A percentile compares a stretch with the other conserved stretches of the same genome.
Conservation (phyloP, 2,329 filamentous ascomycete genomes). For the Metarhizium rileyi region DNA sequence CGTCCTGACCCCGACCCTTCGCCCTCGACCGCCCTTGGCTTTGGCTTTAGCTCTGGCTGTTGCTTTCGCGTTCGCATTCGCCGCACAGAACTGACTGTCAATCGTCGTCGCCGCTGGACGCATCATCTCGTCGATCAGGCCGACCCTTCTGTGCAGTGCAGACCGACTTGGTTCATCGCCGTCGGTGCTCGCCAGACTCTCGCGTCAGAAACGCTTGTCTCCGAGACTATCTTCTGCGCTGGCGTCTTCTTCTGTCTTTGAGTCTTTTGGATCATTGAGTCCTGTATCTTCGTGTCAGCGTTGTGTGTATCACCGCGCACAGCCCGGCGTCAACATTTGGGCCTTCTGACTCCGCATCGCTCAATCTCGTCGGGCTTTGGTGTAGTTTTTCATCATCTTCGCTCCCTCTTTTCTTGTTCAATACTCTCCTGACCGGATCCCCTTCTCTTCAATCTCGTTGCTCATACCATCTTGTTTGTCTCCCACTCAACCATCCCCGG, state of each 20-base stretch:
- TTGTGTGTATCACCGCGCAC: slow-evolving; percentile 3
- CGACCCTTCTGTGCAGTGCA: not conserved
- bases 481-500: slow-evolving; percentile 4
- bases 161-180: not conserved
- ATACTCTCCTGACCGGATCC: not conserved
- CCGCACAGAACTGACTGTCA: slow-evolving; percentile 5
- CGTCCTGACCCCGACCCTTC: slow-evolving; percentile 12
- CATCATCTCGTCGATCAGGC: not conserved
- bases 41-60: no score
- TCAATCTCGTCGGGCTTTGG: not conserved
- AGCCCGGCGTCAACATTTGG: slow-evolving; percentile 5
- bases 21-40: slow-evolving; percentile 10
- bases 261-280: no score
- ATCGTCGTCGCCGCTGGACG: not conserved
- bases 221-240: not conserved
- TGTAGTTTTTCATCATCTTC: not conserved
- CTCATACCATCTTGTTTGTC: not conserved
- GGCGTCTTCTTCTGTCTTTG: not conserved
- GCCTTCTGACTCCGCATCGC: slow-evolving; percentile 1
- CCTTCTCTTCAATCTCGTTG: not conserved
- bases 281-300: slow-evolving; percentile 3
- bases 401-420: not conserved
- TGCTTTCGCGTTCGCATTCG: no score
- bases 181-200: not conserved
- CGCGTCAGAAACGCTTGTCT: slow-evolving; percentile 6